Base-by-base conservation (phyloP, 2,329 filamentous ascomycete genomes). In the Scleromitrula shiraiana region DNA sequence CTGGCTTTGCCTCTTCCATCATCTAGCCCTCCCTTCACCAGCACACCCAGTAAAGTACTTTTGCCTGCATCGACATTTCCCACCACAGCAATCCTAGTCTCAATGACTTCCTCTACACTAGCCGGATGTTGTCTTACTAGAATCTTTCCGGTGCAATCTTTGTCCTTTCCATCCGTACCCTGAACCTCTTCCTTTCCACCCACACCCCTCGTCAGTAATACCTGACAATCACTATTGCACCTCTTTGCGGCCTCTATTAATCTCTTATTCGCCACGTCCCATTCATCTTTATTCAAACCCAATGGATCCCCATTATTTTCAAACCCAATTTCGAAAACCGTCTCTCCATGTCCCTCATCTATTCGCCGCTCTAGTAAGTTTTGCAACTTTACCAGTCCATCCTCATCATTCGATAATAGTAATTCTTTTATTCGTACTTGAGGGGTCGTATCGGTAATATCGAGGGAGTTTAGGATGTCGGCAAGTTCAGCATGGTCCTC, bases 21-120 rank as follows among this genome's bases (percentile, higher is more conserved):
- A 60, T 98, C 93, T 2, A 98, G 80, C 43, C 87, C 87, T 5
- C 93, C 93, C 68, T 97, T 97, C 6, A 97, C 93, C 5, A 98
- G 73, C 1, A 98, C 93, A 36, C 93, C 93, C 2, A 98, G 73
- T 78, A 97, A 85, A 23, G 93, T 97, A 64, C 88, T 95, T 70
- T 98, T 98, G 0, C 93, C 93, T 8, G 93, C 93, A 65, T 98
- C 93, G 46, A 98, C 88, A 70, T 98, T 98, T 41, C 93, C 93
- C 7, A 98, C 93, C 0, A 98, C 93, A 1, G 91, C 93, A 68
- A 98, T 94, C 57, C 93, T 74, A 8, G 91, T 95, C 74, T 98
- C 93, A 52, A 96, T 95, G 22, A 95, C 86, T 49, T 94, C 82
- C 63, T 97, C 89, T 5, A 88, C 78, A 10, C 76, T 83, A 17